Conservation (phyloP, 73 alveolate genomes). For the Paramecium sexaurelia region DNA sequence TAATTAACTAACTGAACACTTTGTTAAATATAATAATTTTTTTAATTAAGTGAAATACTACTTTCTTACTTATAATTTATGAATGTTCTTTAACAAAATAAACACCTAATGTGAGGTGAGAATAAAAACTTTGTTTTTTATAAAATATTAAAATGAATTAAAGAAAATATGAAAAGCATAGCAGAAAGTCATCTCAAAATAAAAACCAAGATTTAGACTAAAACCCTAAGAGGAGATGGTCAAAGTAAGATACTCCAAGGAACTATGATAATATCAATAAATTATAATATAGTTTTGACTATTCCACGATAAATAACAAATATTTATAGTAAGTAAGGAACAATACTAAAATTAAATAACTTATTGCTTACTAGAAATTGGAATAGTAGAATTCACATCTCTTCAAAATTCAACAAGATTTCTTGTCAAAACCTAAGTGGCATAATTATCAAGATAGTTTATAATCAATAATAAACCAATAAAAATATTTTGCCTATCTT, state of each 20-base stretch:
- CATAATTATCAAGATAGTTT: constrained; percentile 3
- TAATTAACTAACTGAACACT: constrained; percentile 34
- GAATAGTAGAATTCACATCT: not conserved
- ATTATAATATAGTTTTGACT: constrained; percentile 15
- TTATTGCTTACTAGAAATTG: constrained; percentile 2
- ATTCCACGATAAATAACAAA: not conserved
- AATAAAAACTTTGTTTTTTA: not conserved
- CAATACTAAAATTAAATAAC: constrained; percentile 17
- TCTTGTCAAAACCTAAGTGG: not conserved
- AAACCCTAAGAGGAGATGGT: constrained; percentile 26
- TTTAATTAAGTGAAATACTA: not conserved
- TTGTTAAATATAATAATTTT: not conserved
- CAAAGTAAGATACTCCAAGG: constrained; percentile 11
- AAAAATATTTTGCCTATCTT: constrained; percentile 30
- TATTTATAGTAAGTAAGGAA: not conserved
- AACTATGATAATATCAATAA: constrained; percentile 14
- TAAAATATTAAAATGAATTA: not conserved
- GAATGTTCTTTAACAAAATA: not conserved
- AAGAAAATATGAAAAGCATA: not conserved
- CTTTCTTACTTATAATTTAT: not conserved
- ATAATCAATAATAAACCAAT: constrained; percentile 19
- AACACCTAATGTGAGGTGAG: not conserved
- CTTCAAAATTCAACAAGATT: constrained; percentile 13
- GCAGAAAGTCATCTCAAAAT: not conserved
- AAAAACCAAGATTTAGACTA: not conserved